Conservation (phyloP, 2,329 filamentous ascomycete species). For the Colletotrichum sp. region DNA sequence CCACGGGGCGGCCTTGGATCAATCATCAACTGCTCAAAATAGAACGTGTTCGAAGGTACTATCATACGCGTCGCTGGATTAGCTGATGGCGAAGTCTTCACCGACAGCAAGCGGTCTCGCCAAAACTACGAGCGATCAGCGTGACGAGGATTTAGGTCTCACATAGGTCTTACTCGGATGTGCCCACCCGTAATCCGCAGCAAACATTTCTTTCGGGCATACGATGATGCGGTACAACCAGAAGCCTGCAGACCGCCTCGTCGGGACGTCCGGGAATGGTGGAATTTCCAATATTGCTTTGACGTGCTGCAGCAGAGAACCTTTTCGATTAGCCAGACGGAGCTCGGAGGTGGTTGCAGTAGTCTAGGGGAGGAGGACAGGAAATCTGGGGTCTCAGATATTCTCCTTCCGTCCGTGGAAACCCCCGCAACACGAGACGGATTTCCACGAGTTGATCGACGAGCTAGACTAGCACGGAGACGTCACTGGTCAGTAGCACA, state of each 20-base stretch:
- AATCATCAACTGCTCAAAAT: background rate
- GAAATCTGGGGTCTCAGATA: background rate
- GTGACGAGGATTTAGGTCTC: background rate
- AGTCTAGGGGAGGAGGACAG: background rate
- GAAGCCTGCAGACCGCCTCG: background rate
- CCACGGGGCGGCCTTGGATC: background rate
- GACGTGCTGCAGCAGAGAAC: background rate
- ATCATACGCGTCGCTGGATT: background rate
- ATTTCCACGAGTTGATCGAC: background rate
- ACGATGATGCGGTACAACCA: background rate
- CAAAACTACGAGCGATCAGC: constrained; percentile 3
- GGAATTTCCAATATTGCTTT: background rate
- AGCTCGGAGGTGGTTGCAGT: background rate
- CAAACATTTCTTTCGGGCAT: background rate
- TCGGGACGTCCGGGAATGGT: background rate
- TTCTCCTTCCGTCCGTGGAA: background rate
- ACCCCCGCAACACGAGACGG: background rate
- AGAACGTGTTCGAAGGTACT: background rate
- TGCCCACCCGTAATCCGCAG: background rate
- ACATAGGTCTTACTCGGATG: constrained; percentile 6
- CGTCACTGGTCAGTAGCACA: background rate
- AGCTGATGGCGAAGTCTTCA: background rate
- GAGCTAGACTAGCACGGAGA: background rate
- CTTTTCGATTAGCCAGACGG: background rate
- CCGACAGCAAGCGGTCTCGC: background rate